A percentile compares a stretch with the other conserved stretches of the same genome.
phyloP scores from a whole-genome alignment of 371 early-diverging fungal species.

The Mortierella sp. region DNA sequence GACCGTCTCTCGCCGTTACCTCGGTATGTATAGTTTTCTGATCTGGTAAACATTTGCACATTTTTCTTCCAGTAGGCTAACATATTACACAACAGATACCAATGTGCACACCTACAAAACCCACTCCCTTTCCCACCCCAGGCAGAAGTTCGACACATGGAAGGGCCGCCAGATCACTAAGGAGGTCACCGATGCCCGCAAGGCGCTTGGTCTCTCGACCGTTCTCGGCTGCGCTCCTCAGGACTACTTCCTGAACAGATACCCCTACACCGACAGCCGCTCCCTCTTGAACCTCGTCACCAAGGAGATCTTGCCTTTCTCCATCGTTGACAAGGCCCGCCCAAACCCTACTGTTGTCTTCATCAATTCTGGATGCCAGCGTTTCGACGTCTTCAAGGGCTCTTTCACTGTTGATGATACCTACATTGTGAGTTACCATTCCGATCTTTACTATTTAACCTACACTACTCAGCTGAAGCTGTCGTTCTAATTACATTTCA shows the following conservation, averaged over 20 bases:
- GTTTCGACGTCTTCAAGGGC: slow-evolving; percentile 68
- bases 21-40: too few species aligned
- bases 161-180: slow-evolving; percentile 62
- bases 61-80: too few species aligned
- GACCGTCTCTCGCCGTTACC: slow-evolving; percentile 46
- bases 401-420: slow-evolving; percentile 64
- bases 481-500: slow-evolving; percentile 47
- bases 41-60: too few species aligned
- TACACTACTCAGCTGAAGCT: too few species aligned
- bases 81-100: slow-evolving; percentile 34
- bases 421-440: slow-evolving; percentile 58
- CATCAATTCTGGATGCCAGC: slow-evolving; percentile 64
- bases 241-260: slow-evolving; percentile 62
- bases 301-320: slow-evolving; percentile 34
- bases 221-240: slow-evolving; percentile 67
- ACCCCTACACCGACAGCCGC: slow-evolving; percentile 54
- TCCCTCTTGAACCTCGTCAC: slow-evolving; percentile 62
- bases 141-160: slow-evolving; percentile 59
- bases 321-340: slow-evolving; percentile 58
- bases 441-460: slow-evolving; percentile 63
- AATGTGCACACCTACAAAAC: slow-evolving; percentile 69
- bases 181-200: slow-evolving; percentile 59
- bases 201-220: slow-evolving; percentile 52
- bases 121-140: slow-evolving; percentile 59
- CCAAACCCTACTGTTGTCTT: slow-evolving; percentile 60